phyloP scores from a whole-genome alignment of 2,329 filamentous ascomycete species.

The Thermoascus crustaceus region DNA sequence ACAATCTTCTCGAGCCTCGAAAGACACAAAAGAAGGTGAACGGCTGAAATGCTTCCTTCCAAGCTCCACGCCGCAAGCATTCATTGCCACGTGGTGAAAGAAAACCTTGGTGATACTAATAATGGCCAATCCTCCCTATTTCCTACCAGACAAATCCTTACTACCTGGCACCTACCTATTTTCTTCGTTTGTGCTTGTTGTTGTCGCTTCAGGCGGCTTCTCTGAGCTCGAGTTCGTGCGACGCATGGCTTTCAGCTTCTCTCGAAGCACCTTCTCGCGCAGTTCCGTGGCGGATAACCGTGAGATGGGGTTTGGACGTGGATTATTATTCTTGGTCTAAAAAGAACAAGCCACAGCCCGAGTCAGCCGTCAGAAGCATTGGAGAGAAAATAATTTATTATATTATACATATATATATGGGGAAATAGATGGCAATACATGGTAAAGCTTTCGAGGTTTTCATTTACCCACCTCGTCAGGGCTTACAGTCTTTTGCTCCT shows the following conservation, averaged over 20 bases:
- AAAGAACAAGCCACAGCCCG: too few relatives aligned
- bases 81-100: too few relatives aligned
- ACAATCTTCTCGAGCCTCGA: too few relatives aligned
- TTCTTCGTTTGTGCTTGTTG: conserved; percentile 8
- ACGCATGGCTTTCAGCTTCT: conserved; percentile 29
- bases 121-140: too few relatives aligned
- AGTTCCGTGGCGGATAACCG: conserved; percentile 26
- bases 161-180: conserved; percentile 9
- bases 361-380: too few relatives aligned
- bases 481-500: conserved; percentile 7
- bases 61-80: too few relatives aligned
- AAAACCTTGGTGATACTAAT: too few relatives aligned
- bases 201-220: conserved; percentile 10
- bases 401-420: conserved; percentile 8
- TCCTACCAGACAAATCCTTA: too few relatives aligned
- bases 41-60: too few relatives aligned
- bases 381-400: too few relatives aligned
- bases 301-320: conserved; percentile 9
- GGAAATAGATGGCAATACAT: background rate
- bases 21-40: too few relatives aligned
- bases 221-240: conserved; percentile 17
- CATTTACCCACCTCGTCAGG: conserved; percentile 26
- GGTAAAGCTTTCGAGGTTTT: conserved; percentile 7
- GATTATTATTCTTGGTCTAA: too few relatives aligned
- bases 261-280: conserved; percentile 30